Percentiles rank a stretch among this genome's conserved stretches.
These are phyloP conservation scores for Paracoccidioides brasiliensis DNA, from an alignment of 2,329 filamentous ascomycete species.

Conservation along the genomic window DNA sequence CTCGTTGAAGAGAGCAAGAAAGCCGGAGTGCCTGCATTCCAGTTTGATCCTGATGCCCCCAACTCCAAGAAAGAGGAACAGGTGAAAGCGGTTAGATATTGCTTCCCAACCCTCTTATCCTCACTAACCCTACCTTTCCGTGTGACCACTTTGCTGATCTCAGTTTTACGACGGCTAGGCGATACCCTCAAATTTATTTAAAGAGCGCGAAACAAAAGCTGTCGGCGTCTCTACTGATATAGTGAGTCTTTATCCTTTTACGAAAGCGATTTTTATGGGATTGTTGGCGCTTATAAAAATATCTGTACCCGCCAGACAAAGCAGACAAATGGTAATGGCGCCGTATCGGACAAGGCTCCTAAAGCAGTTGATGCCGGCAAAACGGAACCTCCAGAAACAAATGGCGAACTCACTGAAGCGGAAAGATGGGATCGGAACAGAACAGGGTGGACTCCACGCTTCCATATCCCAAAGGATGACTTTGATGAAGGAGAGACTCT, in stretches of 20 bases:
- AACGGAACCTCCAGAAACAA: conserved; percentile 37
- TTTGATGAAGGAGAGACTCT: conserved; percentile 50
- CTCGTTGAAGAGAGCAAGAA: conserved; percentile 66
- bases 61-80: conserved; percentile 74
- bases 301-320: conserved; percentile 40
- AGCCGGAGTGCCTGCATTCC: conserved; percentile 66
- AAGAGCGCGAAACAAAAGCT: conserved; percentile 29
- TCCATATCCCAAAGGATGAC: conserved; percentile 47
- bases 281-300: conserved; percentile 1
- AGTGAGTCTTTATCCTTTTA: conserved; percentile 24
- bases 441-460: conserved; percentile 81
- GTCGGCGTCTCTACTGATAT: conserved; percentile 59
- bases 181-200: conserved; percentile 41
- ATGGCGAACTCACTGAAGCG: conserved; percentile 42
- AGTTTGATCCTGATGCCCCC: conserved; percentile 75
- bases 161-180: conserved; percentile 2
- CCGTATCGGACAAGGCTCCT: conserved; percentile 60
- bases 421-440: conserved; percentile 43
- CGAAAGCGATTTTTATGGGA: background rate
- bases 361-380: conserved; percentile 47
- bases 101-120: background rate
- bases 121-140: background rate
- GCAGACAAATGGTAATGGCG: conserved; percentile 52
- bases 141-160: background rate
- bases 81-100: conserved; percentile 53